These are phyloP conservation scores for Mychonastes homosphaera DNA, from an alignment of 139 green algal species.

Conservation along the genomic window DNA sequence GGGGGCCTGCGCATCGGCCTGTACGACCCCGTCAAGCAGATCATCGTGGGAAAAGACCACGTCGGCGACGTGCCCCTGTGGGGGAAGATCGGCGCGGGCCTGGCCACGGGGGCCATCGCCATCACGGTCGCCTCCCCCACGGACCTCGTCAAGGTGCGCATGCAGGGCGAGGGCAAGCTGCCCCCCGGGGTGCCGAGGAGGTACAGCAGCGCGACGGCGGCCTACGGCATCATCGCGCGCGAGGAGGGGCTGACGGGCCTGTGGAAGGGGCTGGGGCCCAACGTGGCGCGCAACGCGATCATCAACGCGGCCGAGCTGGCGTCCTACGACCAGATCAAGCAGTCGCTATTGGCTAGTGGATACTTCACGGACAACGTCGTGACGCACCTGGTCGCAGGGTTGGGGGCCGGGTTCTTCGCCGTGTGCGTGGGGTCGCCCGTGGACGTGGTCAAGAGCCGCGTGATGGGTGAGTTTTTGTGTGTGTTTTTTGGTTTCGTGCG, in stretches of 20 bases:
- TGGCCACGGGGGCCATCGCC: constrained; percentile 81
- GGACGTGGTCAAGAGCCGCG: constrained; percentile 92
- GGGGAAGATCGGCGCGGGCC: constrained; percentile 84
- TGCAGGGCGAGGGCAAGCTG: constrained; percentile 87
- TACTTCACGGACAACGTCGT: constrained; percentile 59
- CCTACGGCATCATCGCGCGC: constrained; percentile 84
- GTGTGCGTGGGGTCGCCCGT: constrained; percentile 90
- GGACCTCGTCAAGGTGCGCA: constrained; percentile 96
- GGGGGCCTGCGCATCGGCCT: constrained; percentile 93
- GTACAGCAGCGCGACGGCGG: constrained; percentile 73
- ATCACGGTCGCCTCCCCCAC: constrained; percentile 84
- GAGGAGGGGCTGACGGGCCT: constrained; percentile 80
- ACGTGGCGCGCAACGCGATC: constrained; percentile 92
- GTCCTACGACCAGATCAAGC: constrained; percentile 90
- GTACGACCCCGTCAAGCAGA: constrained; percentile 89
- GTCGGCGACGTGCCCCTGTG: constrained; percentile 66
- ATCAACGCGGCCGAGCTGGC: constrained; percentile 97
- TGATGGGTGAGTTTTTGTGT: constrained; percentile 73
- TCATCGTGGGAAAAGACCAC: constrained; percentile 72
- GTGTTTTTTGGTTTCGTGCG: neutral
- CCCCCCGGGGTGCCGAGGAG: constrained; percentile 54
- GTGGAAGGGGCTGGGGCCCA: constrained; percentile 92
- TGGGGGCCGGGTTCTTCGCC: constrained; percentile 91
- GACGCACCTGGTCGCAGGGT: constrained; percentile 62
- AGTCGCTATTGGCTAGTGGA: constrained; percentile 42